Evolutionary conservation across 305 asterid species (phyloP).

Genomic region (Euphrasia arctica): DNA sequence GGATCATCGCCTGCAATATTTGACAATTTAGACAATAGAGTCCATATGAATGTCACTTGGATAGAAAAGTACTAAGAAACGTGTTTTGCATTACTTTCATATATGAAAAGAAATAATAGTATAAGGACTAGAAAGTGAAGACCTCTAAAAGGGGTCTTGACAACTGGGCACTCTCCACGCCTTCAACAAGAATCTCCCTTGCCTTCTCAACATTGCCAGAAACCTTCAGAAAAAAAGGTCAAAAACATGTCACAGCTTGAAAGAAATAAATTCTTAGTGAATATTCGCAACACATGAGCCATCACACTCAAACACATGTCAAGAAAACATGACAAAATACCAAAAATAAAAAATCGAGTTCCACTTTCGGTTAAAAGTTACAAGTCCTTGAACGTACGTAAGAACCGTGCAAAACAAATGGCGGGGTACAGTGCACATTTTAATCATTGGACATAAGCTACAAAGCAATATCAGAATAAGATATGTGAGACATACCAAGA

Average conservation of each 20-base stretch:
- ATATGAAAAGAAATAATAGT: constrained; percentile 8
- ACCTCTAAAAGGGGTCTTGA: constrained; percentile 97
- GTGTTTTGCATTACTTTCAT: not conserved
- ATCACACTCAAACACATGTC: not conserved
- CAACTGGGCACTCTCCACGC: constrained; percentile 66
- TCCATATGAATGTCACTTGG: constrained; percentile 10
- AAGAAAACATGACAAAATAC: not conserved
- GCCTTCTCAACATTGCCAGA: constrained; percentile 89
- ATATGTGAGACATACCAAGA: constrained; percentile 54
- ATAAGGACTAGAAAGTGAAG: constrained; percentile 18
- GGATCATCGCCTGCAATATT: constrained; percentile 81
- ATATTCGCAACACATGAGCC: constrained; percentile 15
- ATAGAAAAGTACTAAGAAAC: not conserved
- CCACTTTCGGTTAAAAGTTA: constrained; percentile 1
- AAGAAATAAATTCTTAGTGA: not conserved
- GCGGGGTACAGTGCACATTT: not conserved
- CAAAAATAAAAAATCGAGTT: not conserved
- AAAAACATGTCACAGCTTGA: constrained; percentile 7
- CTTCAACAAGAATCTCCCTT: constrained; percentile 85
- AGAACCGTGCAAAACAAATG: constrained; percentile 14
- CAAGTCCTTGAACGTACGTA: not conserved
- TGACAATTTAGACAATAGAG: constrained; percentile 15
- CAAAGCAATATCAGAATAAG: not conserved
- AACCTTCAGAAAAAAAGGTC: constrained; percentile 47
- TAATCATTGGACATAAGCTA: constrained; percentile 1